Evolutionary conservation across 208 protist genomes (phyloP).

Genomic region (Crithidia expoeki): DNA sequence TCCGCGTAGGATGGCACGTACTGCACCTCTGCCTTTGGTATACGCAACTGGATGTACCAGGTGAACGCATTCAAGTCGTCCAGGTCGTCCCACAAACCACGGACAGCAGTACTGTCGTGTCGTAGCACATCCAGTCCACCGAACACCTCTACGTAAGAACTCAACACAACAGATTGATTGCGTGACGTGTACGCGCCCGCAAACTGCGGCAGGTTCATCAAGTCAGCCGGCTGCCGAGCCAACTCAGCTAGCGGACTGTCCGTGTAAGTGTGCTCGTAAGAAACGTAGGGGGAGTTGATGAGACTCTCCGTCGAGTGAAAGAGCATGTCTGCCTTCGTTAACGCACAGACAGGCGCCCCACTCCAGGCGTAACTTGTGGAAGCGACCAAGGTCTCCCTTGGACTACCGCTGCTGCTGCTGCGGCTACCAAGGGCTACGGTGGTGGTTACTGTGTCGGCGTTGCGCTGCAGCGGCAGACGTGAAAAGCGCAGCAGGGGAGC

Average conservation of each 20-base stretch:
- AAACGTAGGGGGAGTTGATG: slow-evolving; percentile 52
- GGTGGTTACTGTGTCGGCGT: slow-evolving; percentile 7
- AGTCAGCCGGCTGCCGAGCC: slow-evolving; percentile 39
- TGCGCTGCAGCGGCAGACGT: slow-evolving; percentile 9
- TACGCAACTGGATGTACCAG: slow-evolving; percentile 64
- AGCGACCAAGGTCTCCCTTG: neutral
- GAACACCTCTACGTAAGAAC: slow-evolving; percentile 32
- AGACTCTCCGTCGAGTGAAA: slow-evolving; percentile 65
- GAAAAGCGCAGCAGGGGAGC: slow-evolving; percentile 65
- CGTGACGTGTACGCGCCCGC: slow-evolving; percentile 53
- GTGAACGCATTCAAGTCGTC: slow-evolving; percentile 72
- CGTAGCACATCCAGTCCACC: slow-evolving; percentile 61
- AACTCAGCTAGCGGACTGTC: slow-evolving; percentile 51
- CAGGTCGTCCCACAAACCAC: slow-evolving; percentile 62
- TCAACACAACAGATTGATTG: slow-evolving; percentile 63
- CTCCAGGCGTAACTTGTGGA: slow-evolving; percentile 18
- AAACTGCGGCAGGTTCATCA: slow-evolving; percentile 65
- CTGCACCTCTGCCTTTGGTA: slow-evolving; percentile 49
- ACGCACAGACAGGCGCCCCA: slow-evolving; percentile 51
- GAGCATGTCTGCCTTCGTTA: slow-evolving; percentile 64
- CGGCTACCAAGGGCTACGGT: slow-evolving; percentile 9
- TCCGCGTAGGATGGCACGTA: slow-evolving; percentile 74
- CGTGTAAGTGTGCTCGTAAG: slow-evolving; percentile 54
- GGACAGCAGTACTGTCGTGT: slow-evolving; percentile 9
- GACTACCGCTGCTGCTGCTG: slow-evolving; percentile 44